Percentiles rank a stretch among this genome's conserved stretches.
Conservation (phyloP, 2,329 filamentous ascomycete species). For the Claviceps sp. region DNA sequence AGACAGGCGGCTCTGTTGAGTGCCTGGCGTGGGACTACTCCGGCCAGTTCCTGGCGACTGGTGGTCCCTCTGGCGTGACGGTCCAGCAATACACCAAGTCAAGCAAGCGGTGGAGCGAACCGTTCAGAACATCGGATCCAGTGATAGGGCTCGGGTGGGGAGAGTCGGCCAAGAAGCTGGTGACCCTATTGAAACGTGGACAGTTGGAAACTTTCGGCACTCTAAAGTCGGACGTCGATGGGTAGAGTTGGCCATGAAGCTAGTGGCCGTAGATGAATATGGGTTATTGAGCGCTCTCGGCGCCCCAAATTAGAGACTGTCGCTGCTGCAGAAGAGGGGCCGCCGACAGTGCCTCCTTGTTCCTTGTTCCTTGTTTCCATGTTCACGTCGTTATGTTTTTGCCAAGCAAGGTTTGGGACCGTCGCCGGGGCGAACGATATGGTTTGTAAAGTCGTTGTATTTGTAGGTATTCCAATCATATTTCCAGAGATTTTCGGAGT, state of each 20-base stretch:
- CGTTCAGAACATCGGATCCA: slow-evolving; percentile 60
- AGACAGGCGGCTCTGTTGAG: slow-evolving; percentile 66
- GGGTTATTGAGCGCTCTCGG: slow-evolving; percentile 50
- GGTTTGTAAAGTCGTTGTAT: background rate
- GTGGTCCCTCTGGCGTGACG: slow-evolving; percentile 64
- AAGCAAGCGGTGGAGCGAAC: slow-evolving; percentile 79
- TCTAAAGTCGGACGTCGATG: slow-evolving; percentile 47
- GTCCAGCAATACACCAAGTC: slow-evolving; percentile 85
- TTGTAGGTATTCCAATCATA: too few relatives aligned
- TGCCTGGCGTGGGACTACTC: slow-evolving; percentile 85
- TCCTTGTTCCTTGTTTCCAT: background rate
- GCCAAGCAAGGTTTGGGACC: background rate
- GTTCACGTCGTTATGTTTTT: background rate
- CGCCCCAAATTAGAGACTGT: slow-evolving; percentile 28
- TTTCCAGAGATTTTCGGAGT: too few relatives aligned
- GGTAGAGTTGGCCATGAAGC: slow-evolving; percentile 59
- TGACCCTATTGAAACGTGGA: slow-evolving; percentile 64
- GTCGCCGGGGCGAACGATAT: background rate
- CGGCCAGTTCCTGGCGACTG: slow-evolving; percentile 79
- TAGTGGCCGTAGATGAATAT: slow-evolving; percentile 32
- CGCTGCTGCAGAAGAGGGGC: too few relatives aligned
- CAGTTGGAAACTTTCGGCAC: slow-evolving; percentile 34
- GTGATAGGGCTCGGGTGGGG: slow-evolving; percentile 70
- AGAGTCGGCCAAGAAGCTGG: slow-evolving; percentile 55
- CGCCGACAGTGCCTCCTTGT: background rate